phyloP scores from a whole-genome alignment of 208 protist genomes.

The Leishmania gerbilli region DNA sequence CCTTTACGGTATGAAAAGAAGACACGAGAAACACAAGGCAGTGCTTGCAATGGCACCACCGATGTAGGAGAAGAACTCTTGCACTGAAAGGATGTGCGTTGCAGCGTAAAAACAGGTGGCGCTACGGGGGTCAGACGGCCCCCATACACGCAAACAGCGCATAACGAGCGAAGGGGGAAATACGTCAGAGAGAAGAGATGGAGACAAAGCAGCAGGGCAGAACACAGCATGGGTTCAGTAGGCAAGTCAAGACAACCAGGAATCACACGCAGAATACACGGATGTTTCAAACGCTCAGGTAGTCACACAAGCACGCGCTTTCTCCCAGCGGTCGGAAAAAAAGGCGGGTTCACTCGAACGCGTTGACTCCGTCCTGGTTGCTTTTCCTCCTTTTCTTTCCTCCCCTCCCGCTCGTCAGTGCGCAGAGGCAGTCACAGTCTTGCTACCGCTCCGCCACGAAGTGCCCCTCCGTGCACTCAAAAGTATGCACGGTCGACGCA shows the following conservation, averaged over 20 bases:
- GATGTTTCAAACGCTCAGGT: background rate
- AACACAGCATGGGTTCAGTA: background rate
- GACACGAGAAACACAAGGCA: background rate
- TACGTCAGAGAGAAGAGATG: background rate
- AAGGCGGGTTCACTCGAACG: background rate
- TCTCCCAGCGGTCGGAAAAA: background rate
- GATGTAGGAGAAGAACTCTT: background rate
- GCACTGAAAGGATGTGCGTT: too few species aligned
- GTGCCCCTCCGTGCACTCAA: background rate
- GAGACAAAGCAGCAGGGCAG: background rate
- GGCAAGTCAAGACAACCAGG: background rate
- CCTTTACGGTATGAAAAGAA: background rate
- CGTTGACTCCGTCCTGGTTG: background rate
- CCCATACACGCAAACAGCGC: background rate
- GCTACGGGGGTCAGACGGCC: too few species aligned
- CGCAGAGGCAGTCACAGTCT: background rate
- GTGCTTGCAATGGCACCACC: background rate
- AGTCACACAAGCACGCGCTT: background rate
- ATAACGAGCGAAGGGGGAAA: background rate
- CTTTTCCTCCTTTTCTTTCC: background rate
- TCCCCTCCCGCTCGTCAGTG: background rate
- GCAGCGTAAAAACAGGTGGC: background rate
- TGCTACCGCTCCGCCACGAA: background rate
- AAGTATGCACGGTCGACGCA: background rate
- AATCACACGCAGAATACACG: background rate